Conservation (phyloP, 1,139 yeast genomes). For the Candida tropicalis region DNA sequence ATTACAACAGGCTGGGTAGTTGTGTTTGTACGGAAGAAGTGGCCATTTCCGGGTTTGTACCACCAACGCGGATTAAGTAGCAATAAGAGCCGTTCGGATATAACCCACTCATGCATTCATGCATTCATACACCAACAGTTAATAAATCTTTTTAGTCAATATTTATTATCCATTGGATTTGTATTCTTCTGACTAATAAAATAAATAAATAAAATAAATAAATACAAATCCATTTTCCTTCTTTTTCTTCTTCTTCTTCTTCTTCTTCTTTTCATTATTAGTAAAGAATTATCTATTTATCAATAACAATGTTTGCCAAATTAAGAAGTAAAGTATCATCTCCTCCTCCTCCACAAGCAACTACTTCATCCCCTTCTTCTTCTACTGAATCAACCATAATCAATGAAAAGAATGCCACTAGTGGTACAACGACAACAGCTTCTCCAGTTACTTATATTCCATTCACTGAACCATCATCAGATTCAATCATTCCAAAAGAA, state of each 20-base stretch:
- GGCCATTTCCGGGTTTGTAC: neutral
- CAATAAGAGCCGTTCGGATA: neutral
- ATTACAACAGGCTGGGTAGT: too few species aligned
- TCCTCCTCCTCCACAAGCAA: constrained; percentile 8
- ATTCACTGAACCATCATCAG: constrained; percentile 50
- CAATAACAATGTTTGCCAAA: constrained; percentile 14
- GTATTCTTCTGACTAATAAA: neutral
- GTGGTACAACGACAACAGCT: neutral
- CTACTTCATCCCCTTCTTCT: constrained; percentile 10
- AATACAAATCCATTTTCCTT: neutral
- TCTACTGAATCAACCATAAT: constrained; percentile 5
- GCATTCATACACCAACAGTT: too few species aligned
- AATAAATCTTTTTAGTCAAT: too few species aligned
- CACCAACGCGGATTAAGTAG: neutral
- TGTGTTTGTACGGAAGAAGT: too few species aligned
- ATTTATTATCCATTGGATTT: too few species aligned
- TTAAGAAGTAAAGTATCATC: constrained; percentile 11
- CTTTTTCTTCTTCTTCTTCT: neutral
- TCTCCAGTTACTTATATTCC: constrained; percentile 36
- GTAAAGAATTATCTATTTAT: neutral
- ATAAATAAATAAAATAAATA: neutral
- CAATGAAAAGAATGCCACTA: constrained; percentile 3
- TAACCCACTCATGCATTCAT: too few species aligned
- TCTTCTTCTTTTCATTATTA: neutral
- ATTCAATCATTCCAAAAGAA: constrained; percentile 54